Percentiles rank a stretch among this genome's conserved stretches.
phyloP scores from a whole-genome alignment of 1,284 basidiomycete genomes.

The Ustilago loliicola region DNA sequence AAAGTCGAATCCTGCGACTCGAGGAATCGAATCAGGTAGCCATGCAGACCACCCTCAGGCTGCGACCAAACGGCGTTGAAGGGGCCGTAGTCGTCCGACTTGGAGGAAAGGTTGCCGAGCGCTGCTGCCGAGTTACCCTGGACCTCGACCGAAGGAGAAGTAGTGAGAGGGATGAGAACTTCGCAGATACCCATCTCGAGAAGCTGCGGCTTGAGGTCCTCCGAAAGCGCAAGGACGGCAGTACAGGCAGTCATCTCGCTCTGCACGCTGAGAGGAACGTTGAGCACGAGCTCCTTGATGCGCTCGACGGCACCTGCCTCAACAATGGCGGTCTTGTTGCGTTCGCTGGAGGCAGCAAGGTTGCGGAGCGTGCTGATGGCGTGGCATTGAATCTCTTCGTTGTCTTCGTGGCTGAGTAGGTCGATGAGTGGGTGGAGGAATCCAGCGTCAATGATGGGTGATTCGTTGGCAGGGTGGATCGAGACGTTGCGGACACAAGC shows the following conservation, averaged over 20 bases:
- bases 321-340: constrained; percentile 98
- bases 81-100: constrained; percentile 93
- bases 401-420: constrained; percentile 95
- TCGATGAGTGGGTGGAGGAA: constrained; percentile 97
- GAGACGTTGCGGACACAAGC: constrained; percentile 99
- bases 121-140: constrained; percentile 99
- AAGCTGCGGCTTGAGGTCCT: constrained; percentile 73
- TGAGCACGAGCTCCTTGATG: constrained; percentile 95
- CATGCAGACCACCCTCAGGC: constrained; percentile 96
- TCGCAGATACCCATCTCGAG: constrained; percentile 99
- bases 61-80: constrained; percentile 99
- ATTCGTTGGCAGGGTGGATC: constrained; percentile 98
- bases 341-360: constrained; percentile 94
- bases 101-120: constrained; percentile 93
- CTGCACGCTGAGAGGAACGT: constrained; percentile 95
- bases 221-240: constrained; percentile 73
- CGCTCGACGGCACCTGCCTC: constrained; percentile 98
- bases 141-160: constrained; percentile 95
- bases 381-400: constrained; percentile 99
- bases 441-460: constrained; percentile 98
- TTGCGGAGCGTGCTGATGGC: constrained; percentile 99
- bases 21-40: constrained; percentile 93
- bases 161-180: constrained; percentile 95
- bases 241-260: constrained; percentile 99
- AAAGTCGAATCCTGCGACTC: constrained; percentile 97